Base-by-base conservation (phyloP, 1,139 yeast genomes). In the Sugiyamaella paludigena region DNA sequence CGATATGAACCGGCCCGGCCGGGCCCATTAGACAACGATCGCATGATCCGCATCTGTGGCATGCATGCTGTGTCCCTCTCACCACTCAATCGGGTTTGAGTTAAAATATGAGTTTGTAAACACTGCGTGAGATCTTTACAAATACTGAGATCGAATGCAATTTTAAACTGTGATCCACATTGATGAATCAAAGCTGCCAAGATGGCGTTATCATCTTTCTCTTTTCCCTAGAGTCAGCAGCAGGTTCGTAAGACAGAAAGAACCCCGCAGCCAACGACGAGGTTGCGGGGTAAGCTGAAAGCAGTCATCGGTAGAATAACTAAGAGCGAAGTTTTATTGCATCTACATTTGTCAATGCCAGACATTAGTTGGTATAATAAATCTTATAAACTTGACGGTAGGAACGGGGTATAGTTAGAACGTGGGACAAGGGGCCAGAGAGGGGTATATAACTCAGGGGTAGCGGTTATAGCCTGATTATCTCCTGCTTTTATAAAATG, bases 31-130 rank as follows among this genome's bases (percentile, higher is more conserved):
- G n/a, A n/a, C n/a, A 26, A 40, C 29, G 6, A 45, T 26, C 26
- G 41, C 48, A 41, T 45, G 41, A 27, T 45, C 48, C 15, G 41
- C 41, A n/a, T 45, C 46, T 28, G 48, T 15, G n/a, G 48, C 13
- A 8, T 44, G n/a, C 30, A 29, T 11, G 45, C 30, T 8, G 41
- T 46, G 26, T 45, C 48, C n/a, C 32, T 12, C 16, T 40, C 40
- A 11, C 31, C 16, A 27, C 35, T 45, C 26, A 45, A 15, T 10
- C 47, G 46, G 12, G 40, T 36, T 7, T 46, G 35, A n/a, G 48
- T 45, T 11, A 11, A n/a, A 31, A 45, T 45, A 31, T 40, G 48
- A 7, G 27, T 12, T 34, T 40, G 46, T 5, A 40, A 40, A 6
- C 40, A n/a, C n/a, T 41, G 32, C 7, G 40, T 29, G n/a, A 45